Evolutionary conservation across 2,329 filamentous ascomycete species (phyloP), one percentile per base, ranked within the genome.

Genomic region (Colletotrichum acutatum): DNA sequence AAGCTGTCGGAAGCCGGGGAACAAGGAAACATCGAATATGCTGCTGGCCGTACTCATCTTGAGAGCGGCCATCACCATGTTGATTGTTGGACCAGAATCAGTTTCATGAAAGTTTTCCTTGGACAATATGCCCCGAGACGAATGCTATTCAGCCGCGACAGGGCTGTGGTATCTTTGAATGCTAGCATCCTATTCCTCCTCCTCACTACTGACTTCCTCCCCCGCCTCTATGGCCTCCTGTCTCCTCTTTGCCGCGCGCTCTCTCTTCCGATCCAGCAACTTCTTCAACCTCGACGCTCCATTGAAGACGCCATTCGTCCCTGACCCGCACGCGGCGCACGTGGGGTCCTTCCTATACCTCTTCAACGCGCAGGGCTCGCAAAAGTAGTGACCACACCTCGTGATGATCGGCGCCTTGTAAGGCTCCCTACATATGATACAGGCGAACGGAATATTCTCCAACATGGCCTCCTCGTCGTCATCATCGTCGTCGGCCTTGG

Each of bases 351-450:
- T 97, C 75, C 93, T 89, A 80, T 98, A 98, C 76, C 95, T 86
- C 80, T 94, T 91, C 77, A 98, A 85, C 30, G 97, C 97, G 82
- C 97, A 99, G 1, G 89, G 87, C 82, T 98, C 94, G 80, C 97
- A 99, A 80, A 98, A 98, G 82, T 98, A 98, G 82, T 99, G 97
- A 0, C 95, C 94, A 77, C 97, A 99, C 76, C 95, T 93, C 14
- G 97, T 98, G 28, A 96, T 86, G 14, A 98, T 90, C 0, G 97
- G 96, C 70, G 90, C 88, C 78, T 91, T 93, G 83, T 98, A 98
- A 1, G 91, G 83, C 49, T 91, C 89, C 78, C 92, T 91, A 86
- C 95, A 98, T 74, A 98, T 94, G 75, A 97, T 90, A 82, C 95
- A 98, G 1, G 91, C 94, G 80, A 98, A 98, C 0, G 95, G 95